Conservation (phyloP, 2,329 filamentous ascomycete species). For the Xylariales sp. region DNA sequence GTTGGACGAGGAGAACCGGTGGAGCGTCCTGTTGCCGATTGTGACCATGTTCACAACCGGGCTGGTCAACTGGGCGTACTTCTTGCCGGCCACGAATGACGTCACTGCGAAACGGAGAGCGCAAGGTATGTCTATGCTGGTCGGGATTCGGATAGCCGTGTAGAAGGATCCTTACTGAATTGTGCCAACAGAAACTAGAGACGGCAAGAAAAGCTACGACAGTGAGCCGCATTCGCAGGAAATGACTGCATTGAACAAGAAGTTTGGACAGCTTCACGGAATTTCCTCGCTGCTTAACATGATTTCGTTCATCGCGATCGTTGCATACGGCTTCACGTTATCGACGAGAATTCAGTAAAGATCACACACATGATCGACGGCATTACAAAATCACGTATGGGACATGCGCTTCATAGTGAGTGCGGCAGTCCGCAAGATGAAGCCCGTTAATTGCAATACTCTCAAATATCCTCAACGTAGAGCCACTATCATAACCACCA, state of each 20-base stretch:
- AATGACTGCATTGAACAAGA: slow-evolving; percentile 76
- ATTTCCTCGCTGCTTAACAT: slow-evolving; percentile 77
- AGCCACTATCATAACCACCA: too few relatives aligned
- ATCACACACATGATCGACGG: too few relatives aligned
- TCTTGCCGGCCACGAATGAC: slow-evolving; percentile 72
- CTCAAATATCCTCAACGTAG: too few relatives aligned
- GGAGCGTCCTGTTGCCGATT: slow-evolving; percentile 64
- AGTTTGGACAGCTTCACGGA: slow-evolving; percentile 76
- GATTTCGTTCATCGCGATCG: slow-evolving; percentile 59
- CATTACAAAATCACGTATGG: too few relatives aligned
- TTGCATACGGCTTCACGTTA: slow-evolving; percentile 76
- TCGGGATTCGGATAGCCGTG: too few relatives aligned
- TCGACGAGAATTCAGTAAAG: slow-evolving; percentile 48
- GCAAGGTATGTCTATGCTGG: slow-evolving; percentile 59
- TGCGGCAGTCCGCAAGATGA: too few relatives aligned
- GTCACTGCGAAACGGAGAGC: slow-evolving; percentile 71
- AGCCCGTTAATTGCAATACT: too few relatives aligned
- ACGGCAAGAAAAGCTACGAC: slow-evolving; percentile 85
- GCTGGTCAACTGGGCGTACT: slow-evolving; percentile 61
- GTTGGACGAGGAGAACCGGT: slow-evolving; percentile 55
- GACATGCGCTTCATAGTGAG: too few relatives aligned
- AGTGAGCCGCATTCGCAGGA: slow-evolving; percentile 73
- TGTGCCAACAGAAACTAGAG: slow-evolving; percentile 67
- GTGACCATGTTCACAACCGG: slow-evolving; percentile 66
- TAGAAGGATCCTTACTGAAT: too few relatives aligned